These are phyloP conservation scores for Nakazawaea wickerhamii DNA, from an alignment of 805 yeast genomes.

Conservation along the genomic window DNA sequence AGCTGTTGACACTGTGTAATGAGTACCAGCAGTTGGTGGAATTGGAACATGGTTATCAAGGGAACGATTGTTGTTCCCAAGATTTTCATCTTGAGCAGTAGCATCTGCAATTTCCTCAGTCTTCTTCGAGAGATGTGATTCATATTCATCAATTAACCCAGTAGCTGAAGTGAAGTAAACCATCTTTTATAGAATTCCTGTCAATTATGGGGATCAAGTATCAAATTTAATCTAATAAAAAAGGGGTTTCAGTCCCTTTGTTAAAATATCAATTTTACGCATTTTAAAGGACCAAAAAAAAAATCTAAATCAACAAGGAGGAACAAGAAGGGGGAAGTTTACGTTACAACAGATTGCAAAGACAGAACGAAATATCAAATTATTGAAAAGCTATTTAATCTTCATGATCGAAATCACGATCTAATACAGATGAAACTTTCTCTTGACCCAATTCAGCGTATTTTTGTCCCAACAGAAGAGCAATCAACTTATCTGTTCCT, in stretches of 20 bases:
- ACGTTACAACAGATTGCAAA: too few relatives aligned
- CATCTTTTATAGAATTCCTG: neutral
- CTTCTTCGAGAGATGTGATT: neutral
- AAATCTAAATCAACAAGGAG: too few relatives aligned
- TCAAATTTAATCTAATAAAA: too few relatives aligned
- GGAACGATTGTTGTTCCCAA: neutral
- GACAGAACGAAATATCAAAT: too few relatives aligned
- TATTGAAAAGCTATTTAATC: neutral
- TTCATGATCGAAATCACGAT: constrained; percentile 1
- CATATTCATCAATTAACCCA: neutral
- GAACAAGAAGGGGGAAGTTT: too few relatives aligned
- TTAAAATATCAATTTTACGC: too few relatives aligned
- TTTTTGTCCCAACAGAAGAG: constrained; percentile 53
- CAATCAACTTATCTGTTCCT: constrained; percentile 47
- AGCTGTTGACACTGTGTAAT: neutral
- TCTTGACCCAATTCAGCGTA: constrained; percentile 45
- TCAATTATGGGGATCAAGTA: too few relatives aligned
- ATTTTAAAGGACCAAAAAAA: too few relatives aligned
- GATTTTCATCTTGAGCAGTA: neutral
- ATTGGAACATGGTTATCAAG: neutral
- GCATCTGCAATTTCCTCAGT: neutral
- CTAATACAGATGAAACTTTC: constrained; percentile 16
- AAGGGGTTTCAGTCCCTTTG: too few relatives aligned
- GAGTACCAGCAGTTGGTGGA: constrained; percentile 4
- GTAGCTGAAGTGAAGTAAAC: neutral